Evolutionary conservation across 352 stramenopile species (phyloP).

Genomic region (Blastocystis hominis): DNA sequence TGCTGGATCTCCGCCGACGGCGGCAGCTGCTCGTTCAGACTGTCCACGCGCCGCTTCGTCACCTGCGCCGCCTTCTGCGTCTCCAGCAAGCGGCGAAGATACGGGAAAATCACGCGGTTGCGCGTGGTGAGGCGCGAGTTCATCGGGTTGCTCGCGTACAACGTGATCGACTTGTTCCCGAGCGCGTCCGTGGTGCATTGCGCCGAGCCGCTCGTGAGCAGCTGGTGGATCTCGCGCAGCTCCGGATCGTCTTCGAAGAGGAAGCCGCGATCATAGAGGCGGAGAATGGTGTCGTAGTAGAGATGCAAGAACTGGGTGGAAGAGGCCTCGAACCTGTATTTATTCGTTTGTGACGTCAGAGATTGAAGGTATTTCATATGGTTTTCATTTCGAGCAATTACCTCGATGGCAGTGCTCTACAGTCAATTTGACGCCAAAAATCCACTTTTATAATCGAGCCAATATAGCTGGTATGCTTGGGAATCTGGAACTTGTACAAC

Average conservation of each 20-base stretch:
- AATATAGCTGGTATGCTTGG: slow-evolving; percentile 48
- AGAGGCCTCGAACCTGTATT: slow-evolving; percentile 27
- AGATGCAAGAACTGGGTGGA: slow-evolving; percentile 2
- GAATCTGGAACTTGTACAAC: slow-evolving; percentile 37
- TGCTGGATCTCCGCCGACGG: slow-evolving; percentile 13
- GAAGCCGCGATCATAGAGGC: neutral
- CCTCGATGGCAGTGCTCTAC: slow-evolving; percentile 33
- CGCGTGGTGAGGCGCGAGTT: slow-evolving; percentile 1
- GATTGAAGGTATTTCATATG: slow-evolving; percentile 19
- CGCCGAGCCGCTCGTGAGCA: neutral
- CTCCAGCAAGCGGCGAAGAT: slow-evolving; percentile 33
- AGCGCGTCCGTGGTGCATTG: neutral
- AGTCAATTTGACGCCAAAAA: neutral
- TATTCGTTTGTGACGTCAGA: neutral
- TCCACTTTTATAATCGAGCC: slow-evolving; percentile 21
- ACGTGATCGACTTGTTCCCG: neutral
- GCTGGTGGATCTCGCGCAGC: neutral
- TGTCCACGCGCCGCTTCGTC: slow-evolving; percentile 43
- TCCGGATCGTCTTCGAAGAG: slow-evolving; percentile 50
- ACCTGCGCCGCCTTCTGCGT: slow-evolving; percentile 37
- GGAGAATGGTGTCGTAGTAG: slow-evolving; percentile 41
- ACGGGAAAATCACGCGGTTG: slow-evolving; percentile 48
- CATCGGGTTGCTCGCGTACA: neutral
- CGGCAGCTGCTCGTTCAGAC: slow-evolving; percentile 44
- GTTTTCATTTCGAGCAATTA: slow-evolving; percentile 11